Evolutionary conservation across 352 stramenopile species (phyloP).

Genomic region (Phytopythium mirpurense): DNA sequence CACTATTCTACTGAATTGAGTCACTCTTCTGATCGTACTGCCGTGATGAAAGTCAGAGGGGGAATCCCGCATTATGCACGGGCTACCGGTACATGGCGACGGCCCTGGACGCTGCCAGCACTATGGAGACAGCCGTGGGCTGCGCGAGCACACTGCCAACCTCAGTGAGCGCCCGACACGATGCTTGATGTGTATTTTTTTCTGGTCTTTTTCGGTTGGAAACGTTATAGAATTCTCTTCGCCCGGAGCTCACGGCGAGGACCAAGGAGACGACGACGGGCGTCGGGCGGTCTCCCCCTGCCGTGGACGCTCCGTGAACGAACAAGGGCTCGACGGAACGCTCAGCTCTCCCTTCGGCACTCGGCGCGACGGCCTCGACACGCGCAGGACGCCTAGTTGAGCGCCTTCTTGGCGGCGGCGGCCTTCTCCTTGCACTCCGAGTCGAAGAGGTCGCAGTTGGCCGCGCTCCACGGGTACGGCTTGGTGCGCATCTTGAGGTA

Average conservation of each 20-base stretch:
- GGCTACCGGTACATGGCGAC: no score
- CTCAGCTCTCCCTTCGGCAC: not conserved
- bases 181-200: constrained; percentile 1
- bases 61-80: no score
- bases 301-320: constrained; percentile 1
- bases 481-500: constrained; percentile 89
- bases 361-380: no score
- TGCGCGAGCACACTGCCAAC: no score
- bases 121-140: no score
- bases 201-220: constrained; percentile 1
- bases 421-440: constrained; percentile 61
- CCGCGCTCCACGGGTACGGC: constrained; percentile 78
- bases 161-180: not conserved
- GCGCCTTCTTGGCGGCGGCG: constrained; percentile 56
- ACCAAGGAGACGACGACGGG: not conserved
- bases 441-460: constrained; percentile 80
- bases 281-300: not conserved
- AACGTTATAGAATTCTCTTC: constrained; percentile 1
- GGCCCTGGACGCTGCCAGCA: no score
- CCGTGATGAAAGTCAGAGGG: no score
- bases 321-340: not conserved
- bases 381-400: constrained; percentile 33
- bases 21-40: not conserved
- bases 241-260: not conserved
- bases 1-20: not conserved